Evolutionary conservation across 176 grass and related monocot species (phyloP).

Genomic region (Oryza longistaminata): DNA sequence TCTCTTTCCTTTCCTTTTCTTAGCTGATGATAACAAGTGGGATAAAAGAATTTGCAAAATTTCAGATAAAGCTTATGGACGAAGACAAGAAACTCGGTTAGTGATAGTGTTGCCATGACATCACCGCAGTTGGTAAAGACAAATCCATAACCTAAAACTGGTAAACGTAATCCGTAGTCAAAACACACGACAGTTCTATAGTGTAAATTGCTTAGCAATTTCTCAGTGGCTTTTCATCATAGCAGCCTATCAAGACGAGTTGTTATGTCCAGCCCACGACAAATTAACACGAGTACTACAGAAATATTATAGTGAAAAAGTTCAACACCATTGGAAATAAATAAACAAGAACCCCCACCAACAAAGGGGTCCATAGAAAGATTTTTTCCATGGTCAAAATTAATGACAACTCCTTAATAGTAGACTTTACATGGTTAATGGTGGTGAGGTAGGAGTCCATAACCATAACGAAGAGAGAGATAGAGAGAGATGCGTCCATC

Average conservation of each 20-base stretch:
- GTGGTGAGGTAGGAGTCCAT: not conserved
- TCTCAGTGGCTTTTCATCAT: too few relatives aligned
- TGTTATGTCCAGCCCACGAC: not conserved
- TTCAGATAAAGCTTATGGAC: not conserved
- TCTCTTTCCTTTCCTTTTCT: not conserved
- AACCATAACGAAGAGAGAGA: too few relatives aligned
- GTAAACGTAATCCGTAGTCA: not conserved
- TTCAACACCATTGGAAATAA: too few relatives aligned
- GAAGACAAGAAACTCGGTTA: not conserved
- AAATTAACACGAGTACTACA: too few relatives aligned
- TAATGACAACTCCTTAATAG: not conserved
- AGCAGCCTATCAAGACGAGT: too few relatives aligned
- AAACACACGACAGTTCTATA: not conserved
- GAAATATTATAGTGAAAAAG: too few relatives aligned
- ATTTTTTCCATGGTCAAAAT: not conserved
- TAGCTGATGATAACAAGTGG: not conserved
- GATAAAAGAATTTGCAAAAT: not conserved
- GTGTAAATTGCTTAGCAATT: too few relatives aligned
- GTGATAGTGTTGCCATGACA: not conserved
- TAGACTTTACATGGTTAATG: not conserved
- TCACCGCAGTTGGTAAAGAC: not conserved
- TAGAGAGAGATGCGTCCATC: not conserved
- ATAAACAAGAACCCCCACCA: too few relatives aligned
- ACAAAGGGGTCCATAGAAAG: too few relatives aligned
- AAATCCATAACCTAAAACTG: not conserved